Evolutionary conservation across 192 early-diverging fungal genomes (phyloP), one percentile per base, ranked within the genome.

Genomic region (Coemansia sp.): DNA sequence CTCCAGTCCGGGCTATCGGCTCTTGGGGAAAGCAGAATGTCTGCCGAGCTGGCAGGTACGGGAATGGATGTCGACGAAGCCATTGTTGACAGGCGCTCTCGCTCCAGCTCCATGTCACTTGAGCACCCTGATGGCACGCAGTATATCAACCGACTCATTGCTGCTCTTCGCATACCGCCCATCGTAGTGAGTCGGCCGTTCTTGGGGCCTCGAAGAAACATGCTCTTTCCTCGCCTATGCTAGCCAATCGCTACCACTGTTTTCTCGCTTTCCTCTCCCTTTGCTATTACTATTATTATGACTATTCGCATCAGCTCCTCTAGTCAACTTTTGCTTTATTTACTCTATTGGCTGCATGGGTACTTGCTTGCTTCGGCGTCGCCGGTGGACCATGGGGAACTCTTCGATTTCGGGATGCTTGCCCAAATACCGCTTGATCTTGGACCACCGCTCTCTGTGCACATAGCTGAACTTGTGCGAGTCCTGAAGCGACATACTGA

Each of bases 171-270:
- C 35, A 68, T 81, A 17, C 72, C 58, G 24, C 78, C 78, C 19
- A 70, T 81, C 56, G 61, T 81, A 22, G 72, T 75, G 15, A 71
- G 73, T 20, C 64, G 78, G 12, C 78, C 78, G 24, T 59, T 81
- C 27, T 59, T 75, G 1, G 73, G 78, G 31, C 78, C 69, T n/a
- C 54, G 65, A 15, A 60, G 78, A 25, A 64, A 43, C 11, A 66
- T 79, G n/a, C 59, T 79, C 3, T 79, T 79, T 22, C 53, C 77
- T 36, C 71, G 66, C 25, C 37, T 79, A 12, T 73, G 53, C 42
- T 79, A 54, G 51, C 32, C 32, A 35, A 35, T 35, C 32, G 25
- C 43, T 57, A 6, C 61, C 2, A 2, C 17, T 45, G 36, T 64
- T 22, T 51, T 40, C 39, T 24, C 38, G 31, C 42, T 31, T 59